Percentiles rank a stretch among this genome's conserved stretches.
Conservation (phyloP, 192 early-diverging fungal species). For the Coemansia sp. region DNA sequence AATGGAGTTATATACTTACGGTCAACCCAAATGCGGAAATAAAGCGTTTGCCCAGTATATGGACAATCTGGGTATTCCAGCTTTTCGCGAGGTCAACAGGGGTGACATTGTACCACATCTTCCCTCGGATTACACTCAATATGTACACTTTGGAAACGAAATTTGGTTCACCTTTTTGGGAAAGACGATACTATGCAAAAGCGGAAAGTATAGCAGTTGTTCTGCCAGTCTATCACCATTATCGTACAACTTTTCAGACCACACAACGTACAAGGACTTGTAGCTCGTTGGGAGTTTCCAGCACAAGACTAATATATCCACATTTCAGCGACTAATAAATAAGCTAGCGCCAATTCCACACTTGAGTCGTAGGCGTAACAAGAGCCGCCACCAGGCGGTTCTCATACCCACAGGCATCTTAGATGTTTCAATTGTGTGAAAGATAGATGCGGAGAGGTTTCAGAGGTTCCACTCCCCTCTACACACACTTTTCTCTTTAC, state of each 20-base stretch:
- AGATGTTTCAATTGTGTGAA: too few relatives aligned
- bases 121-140: background rate
- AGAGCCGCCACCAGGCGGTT: too few relatives aligned
- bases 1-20: slow-evolving; percentile 30
- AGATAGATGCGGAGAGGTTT: too few relatives aligned
- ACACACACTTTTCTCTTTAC: too few relatives aligned
- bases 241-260: slow-evolving; percentile 11
- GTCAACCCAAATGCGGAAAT: slow-evolving; percentile 38
- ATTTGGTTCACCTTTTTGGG: slow-evolving; percentile 10
- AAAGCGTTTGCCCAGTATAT: slow-evolving; percentile 21
- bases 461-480: too few relatives aligned
- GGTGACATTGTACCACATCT: slow-evolving; percentile 38
- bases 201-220: slow-evolving; percentile 15
- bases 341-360: too few relatives aligned
- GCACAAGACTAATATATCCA: too few relatives aligned
- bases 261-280: slow-evolving; percentile 18
- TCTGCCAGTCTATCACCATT: slow-evolving; percentile 19
- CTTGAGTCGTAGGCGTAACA: too few relatives aligned
- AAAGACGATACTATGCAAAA: slow-evolving; percentile 14
- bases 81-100: slow-evolving; percentile 29
- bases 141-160: slow-evolving; percentile 35
- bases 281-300: background rate
- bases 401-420: too few relatives aligned
- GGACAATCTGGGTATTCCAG: slow-evolving; percentile 4
- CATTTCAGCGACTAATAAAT: too few relatives aligned